Evolutionary conservation across 2,329 filamentous ascomycete species (phyloP).

Genomic region (Harringtonia lauricola): DNA sequence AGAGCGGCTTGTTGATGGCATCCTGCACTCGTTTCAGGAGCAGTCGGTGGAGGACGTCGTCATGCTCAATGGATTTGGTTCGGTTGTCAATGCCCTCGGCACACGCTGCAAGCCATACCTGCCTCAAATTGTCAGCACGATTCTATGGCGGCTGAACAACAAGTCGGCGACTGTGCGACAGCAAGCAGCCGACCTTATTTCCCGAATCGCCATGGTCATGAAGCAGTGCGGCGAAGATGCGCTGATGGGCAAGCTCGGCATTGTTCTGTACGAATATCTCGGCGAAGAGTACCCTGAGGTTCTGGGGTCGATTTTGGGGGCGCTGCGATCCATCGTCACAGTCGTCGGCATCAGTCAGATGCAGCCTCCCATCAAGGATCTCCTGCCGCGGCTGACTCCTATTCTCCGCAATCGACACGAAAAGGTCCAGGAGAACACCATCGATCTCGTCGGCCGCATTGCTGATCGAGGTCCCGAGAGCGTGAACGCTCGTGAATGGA

Average conservation of each 20-base stretch:
- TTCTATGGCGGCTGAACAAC: conserved; percentile 94
- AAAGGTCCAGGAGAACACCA: conserved; percentile 98
- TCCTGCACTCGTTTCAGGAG: conserved; percentile 93
- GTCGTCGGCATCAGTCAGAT: conserved; percentile 96
- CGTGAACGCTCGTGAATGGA: conserved; percentile 97
- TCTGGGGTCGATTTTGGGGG: conserved; percentile 88
- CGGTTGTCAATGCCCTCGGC: conserved; percentile 89
- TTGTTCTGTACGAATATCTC: conserved; percentile 94
- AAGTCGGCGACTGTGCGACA: conserved; percentile 94
- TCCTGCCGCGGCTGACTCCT: conserved; percentile 90
- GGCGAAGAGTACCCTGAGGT: conserved; percentile 98
- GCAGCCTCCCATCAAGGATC: conserved; percentile 95
- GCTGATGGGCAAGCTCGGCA: conserved; percentile 86
- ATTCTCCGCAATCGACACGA: conserved; percentile 97
- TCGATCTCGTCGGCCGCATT: conserved; percentile 94
- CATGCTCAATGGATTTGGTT: conserved; percentile 95
- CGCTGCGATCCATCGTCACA: conserved; percentile 89
- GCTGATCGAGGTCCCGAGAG: conserved; percentile 93
- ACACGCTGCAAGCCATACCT: conserved; percentile 93
- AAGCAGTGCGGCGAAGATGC: conserved; percentile 96
- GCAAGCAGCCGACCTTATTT: conserved; percentile 92
- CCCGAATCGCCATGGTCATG: conserved; percentile 96
- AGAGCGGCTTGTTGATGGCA: conserved; percentile 88
- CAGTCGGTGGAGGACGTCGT: conserved; percentile 94
- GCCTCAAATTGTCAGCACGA: conserved; percentile 92